Evolutionary conservation across 345 rosid genomes (phyloP).

Genomic region (Eucalyptus erythrocorys): DNA sequence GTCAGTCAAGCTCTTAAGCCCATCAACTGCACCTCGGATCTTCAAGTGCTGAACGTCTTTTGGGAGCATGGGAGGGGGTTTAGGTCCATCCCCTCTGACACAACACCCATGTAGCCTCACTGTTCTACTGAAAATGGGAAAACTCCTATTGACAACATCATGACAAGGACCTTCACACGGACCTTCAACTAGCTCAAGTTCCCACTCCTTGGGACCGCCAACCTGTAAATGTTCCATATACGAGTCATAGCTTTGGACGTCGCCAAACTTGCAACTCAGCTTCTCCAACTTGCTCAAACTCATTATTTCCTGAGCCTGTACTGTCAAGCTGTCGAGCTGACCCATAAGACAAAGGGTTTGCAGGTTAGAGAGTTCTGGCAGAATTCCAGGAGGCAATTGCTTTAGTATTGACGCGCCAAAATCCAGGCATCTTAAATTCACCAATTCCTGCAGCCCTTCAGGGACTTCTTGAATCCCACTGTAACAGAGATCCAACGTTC

Average conservation of each 20-base stretch:
- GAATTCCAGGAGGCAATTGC: not conserved
- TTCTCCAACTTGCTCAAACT: not conserved
- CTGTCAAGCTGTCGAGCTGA: fast-evolving
- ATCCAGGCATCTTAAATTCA: not conserved
- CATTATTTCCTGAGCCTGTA: not conserved
- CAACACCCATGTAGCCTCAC: not conserved
- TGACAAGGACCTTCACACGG: fast-evolving
- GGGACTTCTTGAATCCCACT: not conserved
- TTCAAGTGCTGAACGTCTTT: not conserved
- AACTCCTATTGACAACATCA: fast-evolving
- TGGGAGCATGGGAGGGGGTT: not conserved
- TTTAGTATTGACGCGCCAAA: not conserved
- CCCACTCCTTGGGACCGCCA: not conserved
- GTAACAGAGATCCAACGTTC: not conserved
- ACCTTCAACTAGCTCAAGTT: not conserved
- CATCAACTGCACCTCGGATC: not conserved
- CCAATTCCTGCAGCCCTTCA: not conserved
- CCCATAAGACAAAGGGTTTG: not conserved
- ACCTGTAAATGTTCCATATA: not conserved
- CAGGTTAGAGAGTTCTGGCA: not conserved
- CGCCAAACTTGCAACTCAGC: not conserved
- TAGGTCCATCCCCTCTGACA: not conserved
- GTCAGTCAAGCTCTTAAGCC: not conserved
- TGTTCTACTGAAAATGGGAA: not conserved
- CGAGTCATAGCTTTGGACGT: not conserved